These are phyloP conservation scores for Penicillium paxilli DNA, from an alignment of 495 filamentous ascomycete species.

Conservation along the genomic window DNA sequence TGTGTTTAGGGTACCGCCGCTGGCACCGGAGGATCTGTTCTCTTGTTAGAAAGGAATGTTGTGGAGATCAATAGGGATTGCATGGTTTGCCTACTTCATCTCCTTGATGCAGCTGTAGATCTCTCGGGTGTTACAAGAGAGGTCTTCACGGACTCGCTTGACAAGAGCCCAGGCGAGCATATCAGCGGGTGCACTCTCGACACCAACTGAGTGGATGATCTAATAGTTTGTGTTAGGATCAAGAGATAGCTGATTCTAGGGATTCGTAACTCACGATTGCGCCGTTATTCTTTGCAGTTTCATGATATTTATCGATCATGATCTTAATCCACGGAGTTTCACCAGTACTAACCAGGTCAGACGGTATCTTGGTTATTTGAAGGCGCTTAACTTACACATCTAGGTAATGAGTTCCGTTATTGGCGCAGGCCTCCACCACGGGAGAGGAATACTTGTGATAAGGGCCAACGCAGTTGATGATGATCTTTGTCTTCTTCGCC, in stretches of 20 bases:
- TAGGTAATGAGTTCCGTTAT: constrained; percentile 86
- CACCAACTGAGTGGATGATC: constrained; percentile 82
- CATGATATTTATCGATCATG: constrained; percentile 81
- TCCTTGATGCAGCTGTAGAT: constrained; percentile 63
- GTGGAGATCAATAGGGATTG: neutral
- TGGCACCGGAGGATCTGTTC: constrained; percentile 51
- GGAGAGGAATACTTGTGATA: constrained; percentile 76
- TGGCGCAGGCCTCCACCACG: constrained; percentile 85
- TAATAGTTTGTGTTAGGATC: constrained; percentile 33
- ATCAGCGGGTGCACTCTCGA: constrained; percentile 87
- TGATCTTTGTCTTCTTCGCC: constrained; percentile 69
- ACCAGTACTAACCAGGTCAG: constrained; percentile 58
- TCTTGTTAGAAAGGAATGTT: neutral
- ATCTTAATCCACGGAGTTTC: constrained; percentile 78
- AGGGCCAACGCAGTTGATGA: constrained; percentile 86
- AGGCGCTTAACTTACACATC: constrained; percentile 55
- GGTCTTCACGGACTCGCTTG: constrained; percentile 58
- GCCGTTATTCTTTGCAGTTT: constrained; percentile 68
- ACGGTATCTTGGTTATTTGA: neutral
- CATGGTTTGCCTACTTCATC: constrained; percentile 51
- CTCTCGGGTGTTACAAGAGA: constrained; percentile 55
- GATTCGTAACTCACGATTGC: constrained; percentile 57
- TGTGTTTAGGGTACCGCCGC: constrained; percentile 74
- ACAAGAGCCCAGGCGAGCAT: constrained; percentile 72
- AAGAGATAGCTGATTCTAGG: neutral